Evolutionary conservation across 139 green algal species (phyloP), one percentile per base, ranked within the genome.

Genomic region (Coelastrella sp.): DNA sequence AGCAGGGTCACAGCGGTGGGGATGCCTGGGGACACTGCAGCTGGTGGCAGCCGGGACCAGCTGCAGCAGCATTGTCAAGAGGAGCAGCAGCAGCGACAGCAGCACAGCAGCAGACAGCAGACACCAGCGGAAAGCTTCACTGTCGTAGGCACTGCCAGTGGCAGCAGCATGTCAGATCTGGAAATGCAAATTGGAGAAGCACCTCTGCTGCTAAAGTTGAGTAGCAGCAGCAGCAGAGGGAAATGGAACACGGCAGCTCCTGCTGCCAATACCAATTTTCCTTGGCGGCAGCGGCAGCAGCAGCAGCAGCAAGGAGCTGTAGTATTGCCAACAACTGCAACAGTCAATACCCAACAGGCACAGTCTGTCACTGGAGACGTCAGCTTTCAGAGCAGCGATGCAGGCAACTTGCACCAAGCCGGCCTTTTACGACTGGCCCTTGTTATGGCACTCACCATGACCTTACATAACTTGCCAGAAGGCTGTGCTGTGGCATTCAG

Each of bases 401-500:
- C 12, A 12, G 14, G 63, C 63, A 27, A 17, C 73, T 25, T 14
- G 12, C 15, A 80, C 9, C 17, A 80, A 6, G 73, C n/a, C 19
- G 73, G 73, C 58, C 15, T 88, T n/a, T 20, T 91, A 56, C 24
- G 63, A 10, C 82, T 87, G 65, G 79, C 25, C 27, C 27, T 82
- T 49, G 22, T 87, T 66, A 85, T 85, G 60, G 73, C 63, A 57
- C 25, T 86, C 4, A 79, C 95, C 14, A 99, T 99, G 96, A 98
- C 96, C n/a, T 89, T 98, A 35, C 97, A 99, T 91, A 99, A 99
- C 87, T 75, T 97, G 88, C 97, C 96, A n/a, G 96, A 99, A 87
- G 96, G 95, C 22, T 96, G 97, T 84, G 95, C 96, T 72, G 93
- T 97, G 22, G 85, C 91, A 57, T 89, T 82, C n/a, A 92, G 94